phyloP scores from a whole-genome alignment of 352 stramenopile species.

The Pythium pyrilobum region DNA sequence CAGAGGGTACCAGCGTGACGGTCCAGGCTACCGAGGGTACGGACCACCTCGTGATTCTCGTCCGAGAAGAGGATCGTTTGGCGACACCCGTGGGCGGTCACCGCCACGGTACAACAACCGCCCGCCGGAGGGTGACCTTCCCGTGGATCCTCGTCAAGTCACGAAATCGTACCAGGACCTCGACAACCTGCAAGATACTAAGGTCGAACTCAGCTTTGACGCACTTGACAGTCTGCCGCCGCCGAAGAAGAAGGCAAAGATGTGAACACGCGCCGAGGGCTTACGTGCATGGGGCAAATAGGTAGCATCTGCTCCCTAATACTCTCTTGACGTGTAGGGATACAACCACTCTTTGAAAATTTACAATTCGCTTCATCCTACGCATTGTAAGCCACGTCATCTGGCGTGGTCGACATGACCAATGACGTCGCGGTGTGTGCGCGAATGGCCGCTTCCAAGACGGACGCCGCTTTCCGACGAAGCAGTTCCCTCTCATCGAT shows the following conservation, averaged over 20 bases:
- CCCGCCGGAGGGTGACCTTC: conserved; percentile 58
- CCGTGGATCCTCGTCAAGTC: conserved; percentile 72
- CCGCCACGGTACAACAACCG: conserved; percentile 22
- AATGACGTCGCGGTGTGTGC: background rate
- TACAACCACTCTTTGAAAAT: too few species aligned
- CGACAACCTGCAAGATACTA: conserved; percentile 77
- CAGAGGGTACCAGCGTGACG: conserved; percentile 47
- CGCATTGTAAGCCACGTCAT: too few species aligned
- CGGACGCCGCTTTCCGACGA: background rate
- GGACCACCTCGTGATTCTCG: conserved; percentile 46
- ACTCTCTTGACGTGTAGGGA: too few species aligned
- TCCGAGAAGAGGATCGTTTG: conserved; percentile 41
- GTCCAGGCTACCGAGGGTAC: conserved; percentile 48
- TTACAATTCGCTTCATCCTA: too few species aligned
- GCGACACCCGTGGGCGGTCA: conserved; percentile 23
- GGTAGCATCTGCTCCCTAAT: too few species aligned
- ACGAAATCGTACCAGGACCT: conserved; percentile 83
- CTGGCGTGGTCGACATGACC: background rate
- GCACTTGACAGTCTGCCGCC: conserved; percentile 71
- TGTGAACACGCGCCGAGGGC: too few species aligned
- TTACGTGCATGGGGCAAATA: too few species aligned
- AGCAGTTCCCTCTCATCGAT: background rate
- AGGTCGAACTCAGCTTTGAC: conserved; percentile 83
- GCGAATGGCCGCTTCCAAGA: background rate
- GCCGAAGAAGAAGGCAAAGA: conserved; percentile 84